A percentile compares a stretch with the other conserved stretches of the same genome.
Evolutionary conservation across 805 yeast genomes (phyloP).

Genomic region (Yarrowia phangngaensis): DNA sequence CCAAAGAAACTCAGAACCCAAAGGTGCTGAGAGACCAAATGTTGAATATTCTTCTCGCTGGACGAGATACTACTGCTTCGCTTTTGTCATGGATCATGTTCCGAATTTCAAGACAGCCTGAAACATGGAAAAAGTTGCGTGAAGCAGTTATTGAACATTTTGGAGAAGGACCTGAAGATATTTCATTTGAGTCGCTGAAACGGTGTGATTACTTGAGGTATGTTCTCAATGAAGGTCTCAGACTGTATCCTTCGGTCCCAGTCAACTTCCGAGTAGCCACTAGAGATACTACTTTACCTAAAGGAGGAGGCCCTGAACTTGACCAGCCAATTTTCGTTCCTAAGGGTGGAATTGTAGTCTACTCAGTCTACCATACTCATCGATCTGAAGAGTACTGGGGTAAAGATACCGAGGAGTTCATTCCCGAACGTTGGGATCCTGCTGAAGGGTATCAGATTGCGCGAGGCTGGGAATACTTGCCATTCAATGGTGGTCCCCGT

Average conservation of each 20-base stretch:
- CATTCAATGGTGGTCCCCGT: slow-evolving; percentile 56
- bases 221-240: slow-evolving; percentile 48
- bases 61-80: slow-evolving; percentile 55
- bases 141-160: slow-evolving; percentile 41
- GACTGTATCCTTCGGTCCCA: slow-evolving; percentile 55
- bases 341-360: slow-evolving; percentile 46
- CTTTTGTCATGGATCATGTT: slow-evolving; percentile 46
- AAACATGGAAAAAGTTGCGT: slow-evolving; percentile 40
- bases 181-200: slow-evolving; percentile 49
- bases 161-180: slow-evolving; percentile 36
- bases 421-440: slow-evolving; percentile 51
- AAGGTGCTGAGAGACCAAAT: slow-evolving; percentile 49
- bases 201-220: slow-evolving; percentile 47
- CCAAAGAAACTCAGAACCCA: slow-evolving; percentile 49
- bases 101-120: slow-evolving; percentile 45
- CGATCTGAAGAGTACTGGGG: slow-evolving; percentile 45
- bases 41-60: slow-evolving; percentile 51
- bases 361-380: slow-evolving; percentile 45
- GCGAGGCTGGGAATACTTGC: slow-evolving; percentile 46
- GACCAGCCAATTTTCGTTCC: slow-evolving; percentile 42
- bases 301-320: slow-evolving; percentile 49
- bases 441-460: slow-evolving; percentile 31
- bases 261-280: slow-evolving; percentile 47
- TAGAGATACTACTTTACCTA: slow-evolving; percentile 48
- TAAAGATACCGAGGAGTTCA: slow-evolving; percentile 43